A percentile compares a stretch with the other conserved stretches of the same genome.
Conservation (phyloP, 139 green algal genomes). For the Pleodorina starrii region DNA sequence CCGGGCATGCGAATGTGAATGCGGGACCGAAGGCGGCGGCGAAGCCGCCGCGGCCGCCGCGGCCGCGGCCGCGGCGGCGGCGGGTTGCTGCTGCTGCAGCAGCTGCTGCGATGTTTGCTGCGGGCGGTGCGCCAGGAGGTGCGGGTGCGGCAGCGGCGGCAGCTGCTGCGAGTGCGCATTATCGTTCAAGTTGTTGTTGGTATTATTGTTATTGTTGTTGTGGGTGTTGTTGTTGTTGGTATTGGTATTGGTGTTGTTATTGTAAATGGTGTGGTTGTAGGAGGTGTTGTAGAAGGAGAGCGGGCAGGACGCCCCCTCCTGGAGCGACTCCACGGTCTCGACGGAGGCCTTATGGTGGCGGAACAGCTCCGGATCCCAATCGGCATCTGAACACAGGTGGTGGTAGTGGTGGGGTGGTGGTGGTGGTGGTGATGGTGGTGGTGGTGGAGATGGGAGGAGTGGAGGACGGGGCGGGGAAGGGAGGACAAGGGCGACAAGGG, state of each 20-base stretch:
- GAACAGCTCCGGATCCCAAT: conserved; percentile 59
- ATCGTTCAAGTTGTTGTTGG: not conserved
- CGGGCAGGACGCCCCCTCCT: not conserved
- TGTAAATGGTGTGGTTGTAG: not conserved
- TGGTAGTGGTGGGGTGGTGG: no score
- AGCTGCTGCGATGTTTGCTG: not conserved
- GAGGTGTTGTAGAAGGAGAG: not conserved
- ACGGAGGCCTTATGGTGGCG: conserved; percentile 49
- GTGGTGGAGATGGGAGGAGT: no score
- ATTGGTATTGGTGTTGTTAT: no score
- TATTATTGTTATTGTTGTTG: not conserved
- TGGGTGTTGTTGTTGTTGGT: not conserved
- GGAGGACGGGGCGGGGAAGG: no score
- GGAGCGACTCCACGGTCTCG: conserved; percentile 42
- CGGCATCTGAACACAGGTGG: conserved; percentile 50
- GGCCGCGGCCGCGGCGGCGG: no score
- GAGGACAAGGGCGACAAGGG: no score
- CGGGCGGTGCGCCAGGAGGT: not conserved
- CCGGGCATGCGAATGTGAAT: not conserved
- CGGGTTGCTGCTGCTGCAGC: not conserved
- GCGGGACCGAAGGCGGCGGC: not conserved
- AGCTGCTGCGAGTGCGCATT: conserved; percentile 7
- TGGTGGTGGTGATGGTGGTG: no score
- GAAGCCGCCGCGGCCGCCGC: no score
- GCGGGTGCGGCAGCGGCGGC: not conserved